Base-by-base conservation (phyloP, 495 filamentous ascomycete genomes). In the Lineolata rhizophorae region DNA sequence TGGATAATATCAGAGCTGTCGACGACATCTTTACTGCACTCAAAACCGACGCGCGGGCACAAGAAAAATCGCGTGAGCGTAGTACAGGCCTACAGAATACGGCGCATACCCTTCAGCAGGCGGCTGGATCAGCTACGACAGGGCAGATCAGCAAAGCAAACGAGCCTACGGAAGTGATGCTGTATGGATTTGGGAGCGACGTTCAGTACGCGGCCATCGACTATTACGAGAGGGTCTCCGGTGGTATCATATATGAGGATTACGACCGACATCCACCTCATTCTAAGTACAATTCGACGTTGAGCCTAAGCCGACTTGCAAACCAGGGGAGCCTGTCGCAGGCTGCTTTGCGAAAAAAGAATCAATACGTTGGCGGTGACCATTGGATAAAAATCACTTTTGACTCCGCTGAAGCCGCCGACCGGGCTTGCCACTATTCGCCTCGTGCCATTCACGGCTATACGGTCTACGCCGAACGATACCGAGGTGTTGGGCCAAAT, bases 381-480 rank as follows among this genome's bases (percentile, higher is more conserved):
- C 68, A 83, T 54, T 93, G 83, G 83, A 78, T 93, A 42, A 92
- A 91, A 45, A 62, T 93, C 31, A 93, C 83, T 1, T 93, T 85
- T 41, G 79, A 90, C 52, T 81, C 76, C 4, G 61, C 67, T 20
- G 65, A 73, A 36, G 72, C 81, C 3, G 83, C 81, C 13, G 76
- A 83, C 30, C 61, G 67, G 21, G 83, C 81, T 15, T 57, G 71
- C 32, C 76, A 70, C 39, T 62, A 64, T 39, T 82, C 75, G 20
- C 83, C 83, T 1, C 76, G 82, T 48, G 62, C 61, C 33, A 70
- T 91, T 22, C 61, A 77, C 29, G 80, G 79, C 2, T 65, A 81
- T 44, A 50, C 72, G 22, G 72, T 91, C 18, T 76, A 67, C 46
- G 82, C 76, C 30, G 79, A 92, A 54, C 58, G 61, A 9, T 92